Evolutionary conservation across 495 filamentous ascomycete genomes (phyloP).

Genomic region (Podospora bellae-mahoneyi): DNA sequence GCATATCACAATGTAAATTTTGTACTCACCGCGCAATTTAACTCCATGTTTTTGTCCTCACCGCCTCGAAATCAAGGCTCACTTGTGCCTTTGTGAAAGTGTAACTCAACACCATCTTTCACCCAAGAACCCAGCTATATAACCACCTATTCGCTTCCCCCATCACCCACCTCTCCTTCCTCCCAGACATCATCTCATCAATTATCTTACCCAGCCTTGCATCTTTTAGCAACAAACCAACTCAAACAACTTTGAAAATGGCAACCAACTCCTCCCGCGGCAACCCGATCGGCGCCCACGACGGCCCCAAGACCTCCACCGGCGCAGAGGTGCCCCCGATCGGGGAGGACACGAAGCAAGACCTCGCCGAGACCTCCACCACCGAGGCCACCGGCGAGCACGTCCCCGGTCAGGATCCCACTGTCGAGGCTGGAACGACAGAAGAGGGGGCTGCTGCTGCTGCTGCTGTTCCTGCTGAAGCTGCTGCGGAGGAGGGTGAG

Average conservation of each 20-base stretch:
- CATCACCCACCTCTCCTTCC: not conserved
- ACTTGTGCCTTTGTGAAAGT: not conserved
- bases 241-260: conserved; percentile 22
- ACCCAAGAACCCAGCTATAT: not conserved
- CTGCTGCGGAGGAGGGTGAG: conserved; percentile 8
- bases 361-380: conserved; percentile 10
- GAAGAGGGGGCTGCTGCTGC: not conserved
- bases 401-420: conserved; percentile 12
- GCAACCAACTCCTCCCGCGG: conserved; percentile 34
- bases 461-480: not conserved
- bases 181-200: not conserved
- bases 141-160: not conserved
- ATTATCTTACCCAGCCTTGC: not conserved
- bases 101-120: not conserved
- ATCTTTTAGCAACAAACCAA: not conserved
- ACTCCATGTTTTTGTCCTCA: not conserved
- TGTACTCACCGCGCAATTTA: not conserved
- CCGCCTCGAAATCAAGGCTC: not conserved
- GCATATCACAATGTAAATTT: not conserved
- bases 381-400: conserved; percentile 9
- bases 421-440: not conserved
- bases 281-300: conserved; percentile 29
- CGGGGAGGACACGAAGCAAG: conserved; percentile 20
- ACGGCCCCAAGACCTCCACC: conserved; percentile 18
- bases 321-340: conserved; percentile 12